Conservation (phyloP, 352 stramenopile species). For the Globisporangium alternatum region DNA sequence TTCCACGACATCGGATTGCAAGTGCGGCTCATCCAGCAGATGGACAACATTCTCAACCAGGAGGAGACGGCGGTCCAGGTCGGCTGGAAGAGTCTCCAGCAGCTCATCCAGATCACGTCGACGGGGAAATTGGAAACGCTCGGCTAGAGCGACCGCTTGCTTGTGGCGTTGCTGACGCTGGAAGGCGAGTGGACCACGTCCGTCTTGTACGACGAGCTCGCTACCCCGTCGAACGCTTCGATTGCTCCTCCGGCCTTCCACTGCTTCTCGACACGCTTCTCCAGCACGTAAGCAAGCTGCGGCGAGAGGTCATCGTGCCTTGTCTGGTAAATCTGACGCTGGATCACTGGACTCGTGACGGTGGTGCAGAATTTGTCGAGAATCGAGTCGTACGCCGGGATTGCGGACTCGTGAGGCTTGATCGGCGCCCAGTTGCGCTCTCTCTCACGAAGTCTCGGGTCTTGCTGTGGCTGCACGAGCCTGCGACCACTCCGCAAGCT, state of each 20-base stretch:
- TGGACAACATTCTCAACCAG: slow-evolving; percentile 24
- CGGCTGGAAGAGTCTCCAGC: slow-evolving; percentile 35
- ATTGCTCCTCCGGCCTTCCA: slow-evolving; percentile 30
- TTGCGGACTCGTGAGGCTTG: slow-evolving; percentile 43
- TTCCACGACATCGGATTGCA: slow-evolving; percentile 47
- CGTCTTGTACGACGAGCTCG: slow-evolving; percentile 45
- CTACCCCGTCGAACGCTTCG: slow-evolving; percentile 31
- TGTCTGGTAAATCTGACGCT: slow-evolving; percentile 75
- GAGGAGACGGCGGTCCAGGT: slow-evolving; percentile 10
- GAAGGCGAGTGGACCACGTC: slow-evolving; percentile 20
- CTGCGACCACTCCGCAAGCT: slow-evolving; percentile 20
- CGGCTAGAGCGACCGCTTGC: slow-evolving; percentile 5
- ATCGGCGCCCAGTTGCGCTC: slow-evolving; percentile 58
- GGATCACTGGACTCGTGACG: slow-evolving; percentile 67
- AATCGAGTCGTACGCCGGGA: slow-evolving; percentile 73
- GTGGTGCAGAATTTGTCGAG: slow-evolving; percentile 77
- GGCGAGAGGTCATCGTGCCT: slow-evolving; percentile 55
- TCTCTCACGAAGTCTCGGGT: slow-evolving; percentile 24
- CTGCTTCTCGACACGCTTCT: slow-evolving; percentile 62
- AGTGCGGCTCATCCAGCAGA: slow-evolving; percentile 45
- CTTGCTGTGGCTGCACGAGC: slow-evolving; percentile 23
- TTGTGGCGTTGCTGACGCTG: neutral
- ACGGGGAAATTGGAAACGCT: slow-evolving; percentile 4
- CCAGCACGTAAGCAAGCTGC: slow-evolving; percentile 66
- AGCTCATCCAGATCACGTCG: slow-evolving; percentile 40